Evolutionary conservation across 495 filamentous ascomycete species (phyloP), one percentile per base, ranked within the genome.

Genomic region (Annulohypoxylon stygium): DNA sequence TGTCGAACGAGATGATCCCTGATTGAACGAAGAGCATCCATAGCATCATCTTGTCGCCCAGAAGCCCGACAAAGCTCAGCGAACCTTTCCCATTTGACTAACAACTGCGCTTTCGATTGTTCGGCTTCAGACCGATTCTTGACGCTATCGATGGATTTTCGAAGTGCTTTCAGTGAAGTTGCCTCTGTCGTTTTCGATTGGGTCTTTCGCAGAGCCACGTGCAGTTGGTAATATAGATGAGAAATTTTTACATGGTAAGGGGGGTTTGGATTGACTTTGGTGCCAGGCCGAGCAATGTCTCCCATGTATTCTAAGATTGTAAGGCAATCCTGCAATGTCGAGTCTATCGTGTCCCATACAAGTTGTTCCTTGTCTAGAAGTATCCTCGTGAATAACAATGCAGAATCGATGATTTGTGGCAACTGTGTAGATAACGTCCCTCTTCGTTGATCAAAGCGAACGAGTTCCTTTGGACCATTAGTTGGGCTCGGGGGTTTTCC

Each of bases 201-300:
- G 0, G 77, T 36, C 34, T 81, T 78, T 33, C 78, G 77, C 39
- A 86, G 76, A 10, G 69, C 63, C 6, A 82, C 71, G 71, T 82
- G 86, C 23, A 90, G 87, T 20, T 89, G 84, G 84, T 92, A 96
- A 76, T 93, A 95, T 14, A 93, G 82, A 77, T 95, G 93, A 0
- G 93, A 96, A 33, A 97, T 83, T 76, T 90, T 86, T 26, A 89
- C 83, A 57, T 88, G 78, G 79, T 86, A 85, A 16, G 81, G 83
- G 16, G 74, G 61, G 9, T 78, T 75, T 3, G 79, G 67, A n/a
- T 79, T 79, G 6, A 65, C 64, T 11, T 75, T 77, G 30, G 69
- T 69, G 16, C 83, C 77, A 11, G 67, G 39, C 70, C 34, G 61
- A 20, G 23, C 74, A 57, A 55, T 65, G 57, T 82, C 76, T 6